A percentile compares a stretch with the other conserved stretches of the same genome.
phyloP scores from a whole-genome alignment of 768 basidiomycete species.

The Daedalea quercina region DNA sequence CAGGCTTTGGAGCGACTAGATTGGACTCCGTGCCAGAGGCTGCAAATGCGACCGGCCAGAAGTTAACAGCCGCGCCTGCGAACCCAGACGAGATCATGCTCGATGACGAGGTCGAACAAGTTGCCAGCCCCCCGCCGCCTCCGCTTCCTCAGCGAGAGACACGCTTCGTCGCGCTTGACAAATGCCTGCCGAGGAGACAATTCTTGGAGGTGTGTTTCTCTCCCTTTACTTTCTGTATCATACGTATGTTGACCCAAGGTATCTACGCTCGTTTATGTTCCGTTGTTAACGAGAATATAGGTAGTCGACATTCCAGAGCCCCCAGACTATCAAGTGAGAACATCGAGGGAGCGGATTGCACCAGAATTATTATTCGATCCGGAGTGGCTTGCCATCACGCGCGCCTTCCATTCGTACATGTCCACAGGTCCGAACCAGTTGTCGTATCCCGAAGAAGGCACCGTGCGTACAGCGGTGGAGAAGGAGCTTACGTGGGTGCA shows the following conservation, averaged over 20 bases:
- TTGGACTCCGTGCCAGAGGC: background rate
- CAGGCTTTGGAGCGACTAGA: background rate
- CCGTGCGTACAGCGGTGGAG: conserved; percentile 44
- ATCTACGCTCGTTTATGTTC: no score
- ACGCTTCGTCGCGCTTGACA: conserved; percentile 85
- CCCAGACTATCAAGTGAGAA: background rate
- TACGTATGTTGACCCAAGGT: no score
- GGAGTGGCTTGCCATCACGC: conserved; percentile 91
- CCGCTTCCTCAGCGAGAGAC: conserved; percentile 38
- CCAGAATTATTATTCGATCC: conserved; percentile 62
- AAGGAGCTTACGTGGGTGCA: conserved; percentile 65
- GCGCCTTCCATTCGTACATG: conserved; percentile 78
- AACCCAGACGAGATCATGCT: conserved; percentile 50
- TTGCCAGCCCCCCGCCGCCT: conserved; percentile 29
- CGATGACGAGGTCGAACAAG: conserved; percentile 39
- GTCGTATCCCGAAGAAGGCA: conserved; percentile 52
- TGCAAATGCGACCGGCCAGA: background rate
- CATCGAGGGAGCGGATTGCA: conserved; percentile 17
- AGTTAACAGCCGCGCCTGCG: background rate
- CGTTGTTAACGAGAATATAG: conserved; percentile 31
- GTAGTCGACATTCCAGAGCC: conserved; percentile 55
- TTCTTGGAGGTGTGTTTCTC: conserved; percentile 65
- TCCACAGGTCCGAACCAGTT: conserved; percentile 44
- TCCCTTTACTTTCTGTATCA: no score
- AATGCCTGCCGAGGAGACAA: conserved; percentile 66